phyloP scores from a whole-genome alignment of 768 basidiomycete species.

The Leccinum longicurvipes region DNA sequence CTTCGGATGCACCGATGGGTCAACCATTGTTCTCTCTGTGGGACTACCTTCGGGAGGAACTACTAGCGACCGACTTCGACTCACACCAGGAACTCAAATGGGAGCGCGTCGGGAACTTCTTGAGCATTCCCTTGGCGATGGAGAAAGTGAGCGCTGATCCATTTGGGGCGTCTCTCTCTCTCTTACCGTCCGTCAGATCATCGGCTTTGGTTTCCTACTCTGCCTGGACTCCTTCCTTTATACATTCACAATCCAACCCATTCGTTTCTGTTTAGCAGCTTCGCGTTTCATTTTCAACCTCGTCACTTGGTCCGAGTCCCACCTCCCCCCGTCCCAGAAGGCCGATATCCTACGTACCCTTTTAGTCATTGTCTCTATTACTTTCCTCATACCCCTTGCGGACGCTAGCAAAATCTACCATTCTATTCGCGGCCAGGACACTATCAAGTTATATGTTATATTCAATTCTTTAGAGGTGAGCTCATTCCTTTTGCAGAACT shows the following conservation, averaged over 20 bases:
- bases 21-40: constrained; percentile 74
- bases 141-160: constrained; percentile 68
- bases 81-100: constrained; percentile 92
- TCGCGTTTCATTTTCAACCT: constrained; percentile 52
- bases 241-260: constrained; percentile 95
- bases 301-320: constrained; percentile 46
- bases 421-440: constrained; percentile 95
- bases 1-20: constrained; percentile 18
- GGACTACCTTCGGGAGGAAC: constrained; percentile 89
- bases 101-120: constrained; percentile 95
- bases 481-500: constrained; percentile 1
- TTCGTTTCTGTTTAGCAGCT: constrained; percentile 71
- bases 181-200: constrained; percentile 52
- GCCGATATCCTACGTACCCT: constrained; percentile 85
- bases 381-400: constrained; percentile 76
- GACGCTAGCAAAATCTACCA: constrained; percentile 99
- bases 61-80: constrained; percentile 90
- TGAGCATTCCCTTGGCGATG: constrained; percentile 86
- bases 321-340: constrained; percentile 84
- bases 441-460: constrained; percentile 97
- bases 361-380: constrained; percentile 69
- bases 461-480: constrained; percentile 96
- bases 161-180: neutral
- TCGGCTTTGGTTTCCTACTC: constrained; percentile 87
- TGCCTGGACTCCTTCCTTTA: constrained; percentile 98